Base-by-base conservation (phyloP, 805 yeast species). In the Priceomyces fermenticarens region DNA sequence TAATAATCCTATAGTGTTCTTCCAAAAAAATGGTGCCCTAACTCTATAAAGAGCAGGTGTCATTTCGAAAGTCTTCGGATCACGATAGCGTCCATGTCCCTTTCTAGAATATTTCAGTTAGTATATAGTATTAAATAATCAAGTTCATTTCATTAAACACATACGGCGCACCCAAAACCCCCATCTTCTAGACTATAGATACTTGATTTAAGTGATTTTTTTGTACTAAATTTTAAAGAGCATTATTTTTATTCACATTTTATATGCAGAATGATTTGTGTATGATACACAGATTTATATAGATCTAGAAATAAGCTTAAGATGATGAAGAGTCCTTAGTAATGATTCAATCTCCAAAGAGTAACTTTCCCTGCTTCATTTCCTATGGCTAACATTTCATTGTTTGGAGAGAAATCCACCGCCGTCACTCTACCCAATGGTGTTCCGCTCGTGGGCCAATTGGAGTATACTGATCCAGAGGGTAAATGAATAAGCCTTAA, bases 381-480 rank as follows among this genome's bases (percentile, higher is more conserved):
- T 47, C 96, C 99, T 1, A 88, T 78, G 12, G 90, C 88, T 36
- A 93, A 61, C 82, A 90, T 79, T 62, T 88, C 93, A 44, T 82
- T 80, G 47, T 79, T 78, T 20, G 93, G 88, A 32, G 95, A 81
- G 62, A 91, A 91, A 11, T 80, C 77, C 2, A 81, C 83, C 12
- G 82, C 64, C 0, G 97, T 87, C 27, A 93, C 97, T 50, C 84
- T 81, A n/a, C 99, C 99, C 50, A 93, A 74, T 9, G 99, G 98
- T 0, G 99, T 91, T 4, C 89, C 89, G 39, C 91, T 82, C 2
- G 98, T 93, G 12, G 99, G 99, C 99, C 99, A 93, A 69, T 93
- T 93, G 36, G 82, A 73, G 65, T 82, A 93, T 5, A 88, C 96
- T 13, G 87, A 78, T 48, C 91, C 88, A 17, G 86, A 76, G 15